These are phyloP conservation scores for Solanum sejunctum DNA, from an alignment of 257 asterid genomes.

Conservation along the genomic window DNA sequence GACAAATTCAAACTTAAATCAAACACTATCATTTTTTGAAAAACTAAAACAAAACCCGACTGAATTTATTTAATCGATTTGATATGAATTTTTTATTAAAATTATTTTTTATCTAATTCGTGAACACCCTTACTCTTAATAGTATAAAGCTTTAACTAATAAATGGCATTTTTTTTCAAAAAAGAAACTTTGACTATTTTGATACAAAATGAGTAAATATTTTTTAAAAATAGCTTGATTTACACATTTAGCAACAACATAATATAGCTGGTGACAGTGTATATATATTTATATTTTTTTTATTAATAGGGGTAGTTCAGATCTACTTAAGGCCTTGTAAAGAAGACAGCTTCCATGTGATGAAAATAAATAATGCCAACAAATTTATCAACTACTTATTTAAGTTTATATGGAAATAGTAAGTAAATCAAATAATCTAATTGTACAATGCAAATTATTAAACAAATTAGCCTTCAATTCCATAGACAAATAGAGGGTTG, in stretches of 20 bases:
- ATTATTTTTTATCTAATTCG: too few species aligned
- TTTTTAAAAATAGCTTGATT: not conserved
- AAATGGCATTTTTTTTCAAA: too few species aligned
- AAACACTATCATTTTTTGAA: too few species aligned
- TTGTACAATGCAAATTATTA: not conserved
- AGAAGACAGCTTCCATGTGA: slow-evolving; percentile 12
- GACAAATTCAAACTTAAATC: too few species aligned
- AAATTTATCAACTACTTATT: slow-evolving; percentile 7
- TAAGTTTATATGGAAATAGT: not conserved
- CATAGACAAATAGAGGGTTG: not conserved
- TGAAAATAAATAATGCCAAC: slow-evolving; percentile 16
- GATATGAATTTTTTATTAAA: too few species aligned
- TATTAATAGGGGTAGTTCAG: not conserved
- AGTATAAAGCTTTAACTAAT: not conserved
- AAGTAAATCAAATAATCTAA: not conserved
- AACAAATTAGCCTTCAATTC: not conserved
- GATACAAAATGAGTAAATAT: not conserved
- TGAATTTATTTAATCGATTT: too few species aligned
- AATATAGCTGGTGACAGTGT: not conserved
- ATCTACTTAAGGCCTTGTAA: not conserved
- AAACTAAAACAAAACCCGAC: too few species aligned
- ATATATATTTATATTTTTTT: not conserved
- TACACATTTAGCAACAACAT: not conserved
- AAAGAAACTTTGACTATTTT: not conserved
- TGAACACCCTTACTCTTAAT: not conserved